Evolutionary conservation across 352 stramenopile genomes (phyloP).

Genomic region (Pythium phragmiticola): DNA sequence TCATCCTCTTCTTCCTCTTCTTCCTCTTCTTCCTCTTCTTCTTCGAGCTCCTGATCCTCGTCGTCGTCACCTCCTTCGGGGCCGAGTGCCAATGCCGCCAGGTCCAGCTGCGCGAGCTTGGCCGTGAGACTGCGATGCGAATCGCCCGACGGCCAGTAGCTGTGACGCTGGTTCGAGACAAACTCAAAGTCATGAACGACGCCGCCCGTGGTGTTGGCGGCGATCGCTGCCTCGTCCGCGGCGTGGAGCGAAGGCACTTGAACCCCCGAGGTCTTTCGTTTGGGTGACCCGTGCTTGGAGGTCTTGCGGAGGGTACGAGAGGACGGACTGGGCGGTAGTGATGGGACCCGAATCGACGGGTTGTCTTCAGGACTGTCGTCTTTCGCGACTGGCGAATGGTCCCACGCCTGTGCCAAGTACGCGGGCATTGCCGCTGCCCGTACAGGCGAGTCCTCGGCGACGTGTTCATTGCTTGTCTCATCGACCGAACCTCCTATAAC

Average conservation of each 20-base stretch:
- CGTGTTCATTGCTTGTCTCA: not conserved
- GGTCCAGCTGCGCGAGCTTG: slow-evolving; percentile 24
- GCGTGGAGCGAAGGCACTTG: not conserved
- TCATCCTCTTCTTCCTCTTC: slow-evolving; percentile 11
- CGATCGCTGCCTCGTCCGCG: not conserved
- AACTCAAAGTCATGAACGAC: slow-evolving; percentile 29
- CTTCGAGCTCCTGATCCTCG: slow-evolving; percentile 6
- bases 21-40: slow-evolving; percentile 15
- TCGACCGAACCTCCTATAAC: not conserved
- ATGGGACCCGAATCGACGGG: not conserved
- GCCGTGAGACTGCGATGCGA: slow-evolving; percentile 23
- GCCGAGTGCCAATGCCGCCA: slow-evolving; percentile 3
- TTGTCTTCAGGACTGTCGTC: not conserved
- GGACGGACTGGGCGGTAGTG: not conserved
- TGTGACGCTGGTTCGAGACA: slow-evolving; percentile 13
- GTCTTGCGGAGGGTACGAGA: not conserved
- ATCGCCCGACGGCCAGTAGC: slow-evolving; percentile 21
- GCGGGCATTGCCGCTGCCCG: not conserved
- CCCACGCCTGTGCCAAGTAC: not conserved
- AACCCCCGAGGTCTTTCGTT: not conserved
- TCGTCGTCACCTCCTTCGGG: slow-evolving; percentile 16
- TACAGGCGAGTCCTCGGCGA: not conserved
- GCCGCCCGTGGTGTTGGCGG: slow-evolving; percentile 14
- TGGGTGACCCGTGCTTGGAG: slow-evolving; percentile 1
- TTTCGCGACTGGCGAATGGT: not conserved